These are phyloP conservation scores for Aureobasidium musti DNA, from an alignment of 2,329 filamentous ascomycete species.

Conservation along the genomic window DNA sequence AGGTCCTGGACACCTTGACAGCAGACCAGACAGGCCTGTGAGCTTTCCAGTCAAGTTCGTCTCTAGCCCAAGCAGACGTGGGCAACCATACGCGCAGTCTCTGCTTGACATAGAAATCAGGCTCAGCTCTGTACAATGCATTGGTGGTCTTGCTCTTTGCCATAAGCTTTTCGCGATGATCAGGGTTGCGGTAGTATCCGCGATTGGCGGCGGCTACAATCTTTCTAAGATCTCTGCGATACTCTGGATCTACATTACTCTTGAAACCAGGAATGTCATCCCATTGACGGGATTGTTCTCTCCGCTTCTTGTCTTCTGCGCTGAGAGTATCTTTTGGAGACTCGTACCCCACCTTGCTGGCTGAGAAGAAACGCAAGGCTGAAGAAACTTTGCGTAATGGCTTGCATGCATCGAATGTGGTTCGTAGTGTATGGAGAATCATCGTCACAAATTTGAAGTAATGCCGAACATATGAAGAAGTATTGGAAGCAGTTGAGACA, in stretches of 20 bases:
- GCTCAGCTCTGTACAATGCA: not conserved
- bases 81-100: not conserved
- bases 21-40: not conserved
- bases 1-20: not conserved
- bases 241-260: not conserved
- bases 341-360: not conserved
- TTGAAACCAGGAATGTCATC: not conserved
- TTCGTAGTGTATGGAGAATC: not conserved
- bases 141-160: not conserved
- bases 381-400: no score
- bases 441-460: not conserved
- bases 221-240: not conserved
- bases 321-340: not conserved
- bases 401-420: not conserved
- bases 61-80: not conserved
- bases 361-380: not conserved
- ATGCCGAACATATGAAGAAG: no score
- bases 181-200: not conserved
- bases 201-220: not conserved
- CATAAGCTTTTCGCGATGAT: not conserved
- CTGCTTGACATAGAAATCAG: not conserved
- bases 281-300: not conserved
- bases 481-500: not conserved
- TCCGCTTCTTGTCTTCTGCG: not conserved
- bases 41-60: slow-evolving; percentile 4